Conservation (phyloP, 805 yeast species). For the Ogataea dorogensis region DNA sequence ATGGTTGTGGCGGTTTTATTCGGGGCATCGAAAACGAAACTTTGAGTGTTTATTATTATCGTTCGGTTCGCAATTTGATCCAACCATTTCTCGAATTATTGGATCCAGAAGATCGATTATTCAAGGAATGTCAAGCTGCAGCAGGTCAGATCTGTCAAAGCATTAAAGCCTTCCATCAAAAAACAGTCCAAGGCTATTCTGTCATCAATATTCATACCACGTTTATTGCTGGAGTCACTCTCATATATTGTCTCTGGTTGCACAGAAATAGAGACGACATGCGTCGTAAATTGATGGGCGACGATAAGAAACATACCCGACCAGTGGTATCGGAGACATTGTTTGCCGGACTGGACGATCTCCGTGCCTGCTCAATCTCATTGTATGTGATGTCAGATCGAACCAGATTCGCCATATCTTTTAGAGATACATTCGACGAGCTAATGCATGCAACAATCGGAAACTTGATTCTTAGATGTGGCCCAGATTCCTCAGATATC, state of each 20-base stretch:
- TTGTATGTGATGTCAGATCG: constrained; percentile 66
- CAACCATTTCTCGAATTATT: constrained; percentile 64
- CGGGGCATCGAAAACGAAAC: constrained; percentile 58
- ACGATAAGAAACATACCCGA: constrained; percentile 57
- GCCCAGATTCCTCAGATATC: constrained; percentile 58
- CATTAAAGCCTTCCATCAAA: constrained; percentile 61
- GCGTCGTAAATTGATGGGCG: constrained; percentile 53
- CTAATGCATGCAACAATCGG: constrained; percentile 63
- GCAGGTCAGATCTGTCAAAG: constrained; percentile 69
- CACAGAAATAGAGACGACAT: constrained; percentile 60
- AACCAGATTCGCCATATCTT: constrained; percentile 57
- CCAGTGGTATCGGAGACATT: constrained; percentile 55
- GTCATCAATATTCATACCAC: constrained; percentile 66
- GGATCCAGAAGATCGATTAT: constrained; percentile 58
- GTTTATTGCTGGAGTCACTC: constrained; percentile 67
- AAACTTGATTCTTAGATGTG: constrained; percentile 59
- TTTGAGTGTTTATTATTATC: constrained; percentile 54
- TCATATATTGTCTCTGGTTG: constrained; percentile 65
- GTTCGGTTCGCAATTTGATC: constrained; percentile 56
- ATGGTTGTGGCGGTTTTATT: constrained; percentile 46
- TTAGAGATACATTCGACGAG: constrained; percentile 67
- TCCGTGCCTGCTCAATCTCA: constrained; percentile 63
- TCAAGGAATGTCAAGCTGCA: constrained; percentile 67
- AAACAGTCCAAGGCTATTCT: constrained; percentile 60
- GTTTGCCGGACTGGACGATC: constrained; percentile 57